Conservation (phyloP, 768 basidiomycete genomes). For the Thelephora aurantiotincta region DNA sequence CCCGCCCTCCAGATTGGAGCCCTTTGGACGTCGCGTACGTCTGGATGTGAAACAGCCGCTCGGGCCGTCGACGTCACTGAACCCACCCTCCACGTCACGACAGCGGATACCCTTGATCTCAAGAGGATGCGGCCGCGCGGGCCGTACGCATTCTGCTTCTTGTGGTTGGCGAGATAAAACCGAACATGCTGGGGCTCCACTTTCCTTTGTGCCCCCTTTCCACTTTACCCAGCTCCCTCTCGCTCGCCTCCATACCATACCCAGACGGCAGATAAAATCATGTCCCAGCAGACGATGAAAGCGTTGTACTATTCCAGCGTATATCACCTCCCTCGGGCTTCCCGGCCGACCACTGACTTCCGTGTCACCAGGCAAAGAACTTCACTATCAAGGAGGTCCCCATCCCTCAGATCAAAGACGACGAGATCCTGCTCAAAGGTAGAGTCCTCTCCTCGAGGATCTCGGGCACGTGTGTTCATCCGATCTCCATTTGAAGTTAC, state of each 20-base stretch:
- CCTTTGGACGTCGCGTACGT: too few relatives aligned
- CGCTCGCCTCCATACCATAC: background rate
- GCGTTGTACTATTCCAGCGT: conserved; percentile 64
- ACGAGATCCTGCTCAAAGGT: conserved; percentile 71
- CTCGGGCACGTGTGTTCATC: background rate
- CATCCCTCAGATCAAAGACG: conserved; percentile 47
- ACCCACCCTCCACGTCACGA: too few relatives aligned
- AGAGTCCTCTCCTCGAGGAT: background rate
- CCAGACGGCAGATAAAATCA: conserved; percentile 11
- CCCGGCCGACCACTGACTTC: conserved; percentile 6
- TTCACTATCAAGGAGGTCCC: conserved; percentile 58
- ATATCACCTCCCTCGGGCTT: conserved; percentile 6
- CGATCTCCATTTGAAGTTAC: conserved; percentile 7
- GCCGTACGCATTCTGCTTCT: too few relatives aligned
- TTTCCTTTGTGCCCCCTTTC: background rate
- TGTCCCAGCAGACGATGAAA: conserved; percentile 56
- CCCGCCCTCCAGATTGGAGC: too few relatives aligned
- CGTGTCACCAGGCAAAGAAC: conserved; percentile 36
- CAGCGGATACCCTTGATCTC: too few relatives aligned
- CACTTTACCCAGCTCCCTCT: background rate
- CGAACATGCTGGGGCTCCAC: background rate
- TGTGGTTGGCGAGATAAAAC: too few relatives aligned
- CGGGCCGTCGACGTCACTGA: too few relatives aligned
- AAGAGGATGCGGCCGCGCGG: too few relatives aligned
- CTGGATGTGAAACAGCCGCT: too few relatives aligned